A percentile compares a stretch with the other conserved stretches of the same genome.
These are phyloP conservation scores for Crithidia thermophila DNA, from an alignment of 208 protist species.

Conservation along the genomic window DNA sequence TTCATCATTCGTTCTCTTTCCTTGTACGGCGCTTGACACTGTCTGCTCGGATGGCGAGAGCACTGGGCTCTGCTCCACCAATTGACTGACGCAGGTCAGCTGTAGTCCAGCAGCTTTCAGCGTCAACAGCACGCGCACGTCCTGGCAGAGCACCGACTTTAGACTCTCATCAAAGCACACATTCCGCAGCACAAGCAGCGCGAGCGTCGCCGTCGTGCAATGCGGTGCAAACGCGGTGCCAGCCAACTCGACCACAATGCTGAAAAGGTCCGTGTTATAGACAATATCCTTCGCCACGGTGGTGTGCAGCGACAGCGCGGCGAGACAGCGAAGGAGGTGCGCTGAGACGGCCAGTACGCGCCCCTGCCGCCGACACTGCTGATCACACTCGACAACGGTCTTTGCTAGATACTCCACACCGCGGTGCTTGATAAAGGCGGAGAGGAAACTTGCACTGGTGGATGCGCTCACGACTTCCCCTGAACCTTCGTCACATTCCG, in stretches of 20 bases:
- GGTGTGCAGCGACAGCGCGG: conserved; percentile 57
- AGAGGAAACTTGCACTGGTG: conserved; percentile 8
- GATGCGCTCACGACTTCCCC: neutral
- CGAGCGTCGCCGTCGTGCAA: conserved; percentile 40
- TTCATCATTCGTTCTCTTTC: too few relatives aligned
- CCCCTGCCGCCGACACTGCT: conserved; percentile 19
- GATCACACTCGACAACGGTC: conserved; percentile 23
- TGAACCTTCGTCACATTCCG: neutral
- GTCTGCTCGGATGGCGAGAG: too few relatives aligned
- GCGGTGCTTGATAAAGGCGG: conserved; percentile 27
- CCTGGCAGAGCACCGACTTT: conserved; percentile 76
- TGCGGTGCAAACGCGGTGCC: conserved; percentile 16
- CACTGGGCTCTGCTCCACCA: conserved; percentile 15
- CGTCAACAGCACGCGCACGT: conserved; percentile 66
- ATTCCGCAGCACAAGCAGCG: conserved; percentile 74
- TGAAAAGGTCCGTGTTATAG: conserved; percentile 46
- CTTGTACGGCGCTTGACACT: too few relatives aligned
- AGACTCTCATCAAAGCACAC: conserved; percentile 63
- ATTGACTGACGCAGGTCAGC: conserved; percentile 29
- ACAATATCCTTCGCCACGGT: conserved; percentile 49
- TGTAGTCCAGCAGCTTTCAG: conserved; percentile 68
- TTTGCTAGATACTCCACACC: conserved; percentile 22
- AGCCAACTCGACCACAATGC: conserved; percentile 64
- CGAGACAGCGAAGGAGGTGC: conserved; percentile 54
- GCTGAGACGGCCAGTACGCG: conserved; percentile 30